phyloP scores from a whole-genome alignment of 768 basidiomycete species.

The Rhizopogon vesiculosus region DNA sequence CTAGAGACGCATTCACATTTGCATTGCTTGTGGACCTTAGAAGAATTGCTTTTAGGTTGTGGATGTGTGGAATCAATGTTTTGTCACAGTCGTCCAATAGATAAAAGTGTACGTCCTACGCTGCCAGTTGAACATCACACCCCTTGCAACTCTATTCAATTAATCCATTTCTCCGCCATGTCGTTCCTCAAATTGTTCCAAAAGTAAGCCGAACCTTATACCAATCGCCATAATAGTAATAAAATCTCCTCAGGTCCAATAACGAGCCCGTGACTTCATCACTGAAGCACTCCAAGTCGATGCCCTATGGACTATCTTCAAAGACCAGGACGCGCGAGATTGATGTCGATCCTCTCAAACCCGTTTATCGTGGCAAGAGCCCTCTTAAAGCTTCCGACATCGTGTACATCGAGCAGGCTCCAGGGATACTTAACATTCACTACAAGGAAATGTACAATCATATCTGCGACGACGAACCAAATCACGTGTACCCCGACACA shows the following conservation, averaged over 20 bases:
- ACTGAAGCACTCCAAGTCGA: constrained; percentile 10
- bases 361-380: constrained; percentile 8
- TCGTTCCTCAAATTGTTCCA: constrained; percentile 5
- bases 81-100: not conserved
- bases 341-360: not conserved
- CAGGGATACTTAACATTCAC: constrained; percentile 1
- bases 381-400: constrained; percentile 7
- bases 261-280: not conserved
- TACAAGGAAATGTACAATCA: not conserved
- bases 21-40: not conserved
- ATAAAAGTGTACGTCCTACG: not conserved
- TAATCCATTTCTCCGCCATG: not conserved
- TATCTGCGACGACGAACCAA: not conserved
- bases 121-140: not conserved
- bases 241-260: not conserved
- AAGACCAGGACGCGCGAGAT: not conserved
- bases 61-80: not conserved
- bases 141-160: not conserved
- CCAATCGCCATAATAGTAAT: not conserved
- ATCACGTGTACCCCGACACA: not conserved
- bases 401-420: constrained; percentile 4
- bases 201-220: constrained; percentile 2
- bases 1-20: not conserved
- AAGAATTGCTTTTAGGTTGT: not conserved
- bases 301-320: constrained; percentile 6